phyloP scores from a whole-genome alignment of 129 eudicot species.

The Glebionis coronaria region DNA sequence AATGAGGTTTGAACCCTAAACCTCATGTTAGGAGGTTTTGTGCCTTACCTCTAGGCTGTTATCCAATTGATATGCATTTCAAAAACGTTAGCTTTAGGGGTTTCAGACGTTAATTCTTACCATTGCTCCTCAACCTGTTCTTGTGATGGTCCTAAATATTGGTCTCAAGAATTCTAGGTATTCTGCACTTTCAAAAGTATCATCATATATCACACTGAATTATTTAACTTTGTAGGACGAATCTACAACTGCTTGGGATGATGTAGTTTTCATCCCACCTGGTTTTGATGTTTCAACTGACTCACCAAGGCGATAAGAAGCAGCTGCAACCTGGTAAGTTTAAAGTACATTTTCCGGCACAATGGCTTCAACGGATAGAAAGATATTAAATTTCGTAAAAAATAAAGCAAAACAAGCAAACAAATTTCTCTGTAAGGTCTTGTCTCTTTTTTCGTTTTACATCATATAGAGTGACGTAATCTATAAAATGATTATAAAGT shows the following conservation, averaged over 20 bases:
- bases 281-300: conserved; percentile 75
- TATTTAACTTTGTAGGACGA: conserved; percentile 46
- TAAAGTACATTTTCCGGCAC: neutral
- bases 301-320: conserved; percentile 31
- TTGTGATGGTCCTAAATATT: neutral
- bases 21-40: too few relatives aligned
- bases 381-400: neutral
- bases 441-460: neutral
- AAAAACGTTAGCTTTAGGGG: too few relatives aligned
- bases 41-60: too few relatives aligned
- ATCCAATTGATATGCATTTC: too few relatives aligned
- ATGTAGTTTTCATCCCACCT: conserved; percentile 95
- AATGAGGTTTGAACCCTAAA: too few relatives aligned
- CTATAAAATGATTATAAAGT: neutral
- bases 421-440: neutral
- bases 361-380: neutral
- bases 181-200: neutral
- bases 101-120: too few relatives aligned
- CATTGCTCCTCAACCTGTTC: too few relatives aligned
- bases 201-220: conserved; percentile 1
- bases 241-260: conserved; percentile 61
- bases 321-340: conserved; percentile 20
- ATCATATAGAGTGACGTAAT: neutral
- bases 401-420: conserved; percentile 5
- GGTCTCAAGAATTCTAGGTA: neutral